These are phyloP conservation scores for Ophiocordyceps polyrhachis-furcata DNA, from an alignment of 2,329 filamentous ascomycete species.

Conservation along the genomic window DNA sequence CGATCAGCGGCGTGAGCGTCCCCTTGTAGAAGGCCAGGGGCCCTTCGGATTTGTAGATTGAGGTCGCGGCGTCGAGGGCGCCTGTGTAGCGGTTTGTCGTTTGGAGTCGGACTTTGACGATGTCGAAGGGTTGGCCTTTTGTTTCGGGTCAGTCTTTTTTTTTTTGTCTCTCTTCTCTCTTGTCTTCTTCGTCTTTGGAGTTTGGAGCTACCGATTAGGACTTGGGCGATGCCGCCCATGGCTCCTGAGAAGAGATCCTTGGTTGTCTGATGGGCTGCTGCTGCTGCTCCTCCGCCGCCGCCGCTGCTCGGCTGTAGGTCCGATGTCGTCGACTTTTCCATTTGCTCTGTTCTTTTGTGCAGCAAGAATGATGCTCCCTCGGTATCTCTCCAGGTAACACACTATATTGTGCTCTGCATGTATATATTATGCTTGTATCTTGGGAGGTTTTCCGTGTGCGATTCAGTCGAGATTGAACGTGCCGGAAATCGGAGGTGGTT, in stretches of 20 bases:
- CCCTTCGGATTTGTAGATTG: conserved; percentile 79
- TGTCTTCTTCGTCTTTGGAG: too few relatives aligned
- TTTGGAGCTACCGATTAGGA: conserved; percentile 67
- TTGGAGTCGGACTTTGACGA: conserved; percentile 93
- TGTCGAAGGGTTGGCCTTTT: conserved; percentile 55
- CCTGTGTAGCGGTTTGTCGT: conserved; percentile 67
- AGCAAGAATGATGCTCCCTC: too few relatives aligned
- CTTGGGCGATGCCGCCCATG: conserved; percentile 81
- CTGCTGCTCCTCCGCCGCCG: too few relatives aligned
- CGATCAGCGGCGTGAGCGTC: conserved; percentile 81
- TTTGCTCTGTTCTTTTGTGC: too few relatives aligned
- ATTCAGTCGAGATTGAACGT: too few relatives aligned
- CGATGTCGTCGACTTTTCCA: conserved; percentile 16
- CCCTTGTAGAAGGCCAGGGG: conserved; percentile 94
- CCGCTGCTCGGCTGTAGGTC: conserved; percentile 17
- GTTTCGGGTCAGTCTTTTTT: not conserved
- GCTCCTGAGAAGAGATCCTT: conserved; percentile 91
- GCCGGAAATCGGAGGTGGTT: too few relatives aligned
- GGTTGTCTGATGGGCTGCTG: conserved; percentile 36
- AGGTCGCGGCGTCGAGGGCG: conserved; percentile 60
- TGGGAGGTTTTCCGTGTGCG: too few relatives aligned
- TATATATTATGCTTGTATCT: too few relatives aligned
- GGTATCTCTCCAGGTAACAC: too few relatives aligned
- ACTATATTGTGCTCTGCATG: too few relatives aligned
- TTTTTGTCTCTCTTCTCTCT: too few relatives aligned